A percentile compares a stretch with the other conserved stretches of the same genome.
Evolutionary conservation across 768 basidiomycete species (phyloP).

Genomic region (Hydnum rufescens): DNA sequence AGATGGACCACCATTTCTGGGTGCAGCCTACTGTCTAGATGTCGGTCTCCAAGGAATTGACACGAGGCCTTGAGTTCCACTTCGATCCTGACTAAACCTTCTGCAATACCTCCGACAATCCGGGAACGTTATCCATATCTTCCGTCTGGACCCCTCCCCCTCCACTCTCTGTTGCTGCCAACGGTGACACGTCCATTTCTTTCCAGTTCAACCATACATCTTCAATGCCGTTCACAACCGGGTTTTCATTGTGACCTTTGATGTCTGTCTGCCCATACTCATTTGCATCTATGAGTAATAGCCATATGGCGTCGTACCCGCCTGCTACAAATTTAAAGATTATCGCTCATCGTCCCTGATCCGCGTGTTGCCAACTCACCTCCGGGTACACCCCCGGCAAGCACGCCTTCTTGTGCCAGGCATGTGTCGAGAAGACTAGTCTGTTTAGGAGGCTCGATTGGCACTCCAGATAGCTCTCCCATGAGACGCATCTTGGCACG

Average conservation of each 20-base stretch:
- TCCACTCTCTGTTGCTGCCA: slow-evolving; percentile 49
- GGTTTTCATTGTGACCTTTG: too few relatives aligned
- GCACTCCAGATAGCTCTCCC: slow-evolving; percentile 55
- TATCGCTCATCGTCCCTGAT: not conserved
- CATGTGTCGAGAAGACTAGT: slow-evolving; percentile 66
- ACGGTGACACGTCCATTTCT: slow-evolving; percentile 46
- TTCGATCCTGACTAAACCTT: not conserved
- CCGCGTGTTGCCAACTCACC: slow-evolving; percentile 27
- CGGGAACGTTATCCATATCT: slow-evolving; percentile 32
- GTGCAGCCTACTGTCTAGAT: too few relatives aligned
- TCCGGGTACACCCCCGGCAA: slow-evolving; percentile 92
- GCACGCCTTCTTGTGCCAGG: slow-evolving; percentile 55
- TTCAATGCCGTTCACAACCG: slow-evolving; percentile 38
- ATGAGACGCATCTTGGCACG: slow-evolving; percentile 67
- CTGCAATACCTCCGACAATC: slow-evolving; percentile 25
- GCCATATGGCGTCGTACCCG: slow-evolving; percentile 93
- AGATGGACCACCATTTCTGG: too few relatives aligned
- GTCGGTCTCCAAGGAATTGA: not conserved
- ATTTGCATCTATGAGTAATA: slow-evolving; percentile 40
- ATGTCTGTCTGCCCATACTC: too few relatives aligned
- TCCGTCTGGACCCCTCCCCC: slow-evolving; percentile 49
- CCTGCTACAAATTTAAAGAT: slow-evolving; percentile 40
- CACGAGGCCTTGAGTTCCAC: not conserved
- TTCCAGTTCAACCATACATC: slow-evolving; percentile 44
- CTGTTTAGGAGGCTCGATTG: slow-evolving; percentile 82